phyloP scores from a whole-genome alignment of 129 eudicot genomes.

The Rutidosis leptorrhynchoides region DNA sequence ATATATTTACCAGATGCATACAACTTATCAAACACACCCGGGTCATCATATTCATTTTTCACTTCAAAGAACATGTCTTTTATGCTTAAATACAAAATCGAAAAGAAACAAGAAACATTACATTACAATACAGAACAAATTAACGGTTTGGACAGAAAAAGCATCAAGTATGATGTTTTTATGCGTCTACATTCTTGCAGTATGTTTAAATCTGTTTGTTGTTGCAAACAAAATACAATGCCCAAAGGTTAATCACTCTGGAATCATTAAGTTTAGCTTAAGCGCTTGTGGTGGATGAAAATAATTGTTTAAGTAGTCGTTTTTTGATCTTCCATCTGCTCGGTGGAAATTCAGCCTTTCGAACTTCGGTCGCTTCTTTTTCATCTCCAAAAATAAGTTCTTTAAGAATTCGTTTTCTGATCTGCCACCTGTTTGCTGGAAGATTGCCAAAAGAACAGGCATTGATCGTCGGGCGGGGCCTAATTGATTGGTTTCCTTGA shows the following conservation, averaged over 20 bases:
- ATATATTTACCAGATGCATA: neutral
- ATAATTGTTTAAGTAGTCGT: neutral
- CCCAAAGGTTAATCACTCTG: neutral
- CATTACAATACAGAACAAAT: neutral
- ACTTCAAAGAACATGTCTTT: neutral
- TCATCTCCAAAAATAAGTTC: constrained; percentile 13
- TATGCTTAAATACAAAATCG: neutral
- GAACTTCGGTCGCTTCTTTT: constrained; percentile 13
- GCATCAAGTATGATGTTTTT: too few species aligned
- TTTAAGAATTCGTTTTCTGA: constrained; percentile 27
- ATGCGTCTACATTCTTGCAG: too few species aligned
- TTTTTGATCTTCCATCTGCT: constrained; percentile 23
- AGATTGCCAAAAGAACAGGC: constrained; percentile 24
- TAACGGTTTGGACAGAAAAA: too few species aligned
- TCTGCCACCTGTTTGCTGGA: constrained; percentile 24
- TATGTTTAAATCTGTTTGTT: neutral
- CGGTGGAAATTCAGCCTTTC: neutral
- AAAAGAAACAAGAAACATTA: neutral
- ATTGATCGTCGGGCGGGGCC: constrained; percentile 3
- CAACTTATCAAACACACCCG: neutral
- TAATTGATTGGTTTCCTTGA: constrained; percentile 23
- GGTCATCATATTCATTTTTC: neutral
- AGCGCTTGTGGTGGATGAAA: neutral
- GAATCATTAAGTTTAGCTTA: neutral
- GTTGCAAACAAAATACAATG: neutral